Percentiles rank a stretch among this genome's conserved stretches.
phyloP scores from a whole-genome alignment of 768 basidiomycete genomes.

The Cyclocybe aegerita region DNA sequence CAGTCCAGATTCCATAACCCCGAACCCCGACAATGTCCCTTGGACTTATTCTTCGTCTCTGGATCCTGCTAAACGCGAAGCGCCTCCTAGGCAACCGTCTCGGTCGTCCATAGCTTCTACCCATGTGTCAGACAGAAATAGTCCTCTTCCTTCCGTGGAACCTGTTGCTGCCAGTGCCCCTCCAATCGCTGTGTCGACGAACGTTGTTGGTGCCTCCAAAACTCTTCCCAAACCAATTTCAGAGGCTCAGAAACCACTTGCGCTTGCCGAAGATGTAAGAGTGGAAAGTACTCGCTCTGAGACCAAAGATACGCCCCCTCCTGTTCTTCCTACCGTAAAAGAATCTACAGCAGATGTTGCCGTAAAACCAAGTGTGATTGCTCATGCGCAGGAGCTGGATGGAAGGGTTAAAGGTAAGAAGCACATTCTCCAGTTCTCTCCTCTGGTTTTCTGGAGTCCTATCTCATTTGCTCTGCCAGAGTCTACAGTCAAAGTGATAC shows the following conservation, averaged over 20 bases:
- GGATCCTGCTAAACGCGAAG: constrained; percentile 11
- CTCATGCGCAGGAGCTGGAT: constrained; percentile 1
- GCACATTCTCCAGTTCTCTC: neutral
- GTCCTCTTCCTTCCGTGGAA: constrained; percentile 16
- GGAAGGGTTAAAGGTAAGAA: constrained; percentile 11
- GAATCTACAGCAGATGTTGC: constrained; percentile 8
- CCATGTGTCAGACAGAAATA: constrained; percentile 38
- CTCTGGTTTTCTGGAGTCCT: no score
- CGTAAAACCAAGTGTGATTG: constrained; percentile 4
- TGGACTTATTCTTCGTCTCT: constrained; percentile 16
- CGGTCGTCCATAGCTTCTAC: constrained; percentile 61
- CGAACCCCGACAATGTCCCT: constrained; percentile 9
- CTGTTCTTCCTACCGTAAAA: constrained; percentile 5
- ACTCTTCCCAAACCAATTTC: constrained; percentile 2
- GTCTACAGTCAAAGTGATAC: no score
- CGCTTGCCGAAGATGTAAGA: no score
- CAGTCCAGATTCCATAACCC: constrained; percentile 10
- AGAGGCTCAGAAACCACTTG: neutral
- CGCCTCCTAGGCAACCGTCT: constrained; percentile 39
- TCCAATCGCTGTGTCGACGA: neutral
- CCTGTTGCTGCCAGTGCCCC: constrained; percentile 9
- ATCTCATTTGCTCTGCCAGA: no score
- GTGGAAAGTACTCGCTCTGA: constrained; percentile 1
- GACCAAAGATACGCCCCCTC: constrained; percentile 4
- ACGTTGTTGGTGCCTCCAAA: neutral